Evolutionary conservation across 495 filamentous ascomycete genomes (phyloP).

Genomic region (Daldinia childiae): DNA sequence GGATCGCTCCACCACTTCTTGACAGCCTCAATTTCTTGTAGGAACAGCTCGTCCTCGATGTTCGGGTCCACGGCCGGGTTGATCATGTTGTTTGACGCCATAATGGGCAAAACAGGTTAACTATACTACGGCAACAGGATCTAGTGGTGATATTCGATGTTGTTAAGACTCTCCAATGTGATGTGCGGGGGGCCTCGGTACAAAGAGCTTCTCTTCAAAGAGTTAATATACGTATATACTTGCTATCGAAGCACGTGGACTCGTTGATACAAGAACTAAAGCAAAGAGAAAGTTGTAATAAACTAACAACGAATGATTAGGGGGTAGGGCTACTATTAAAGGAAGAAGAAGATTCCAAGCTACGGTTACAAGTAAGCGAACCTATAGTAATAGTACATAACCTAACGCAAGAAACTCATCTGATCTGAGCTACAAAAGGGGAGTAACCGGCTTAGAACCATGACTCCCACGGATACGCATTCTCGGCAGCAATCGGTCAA

Average conservation of each 20-base stretch:
- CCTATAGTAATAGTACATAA: constrained; percentile 14
- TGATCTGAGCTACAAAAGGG: constrained; percentile 20
- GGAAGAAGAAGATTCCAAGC: constrained; percentile 30
- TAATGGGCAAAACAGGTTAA: constrained; percentile 46
- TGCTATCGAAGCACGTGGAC: not conserved
- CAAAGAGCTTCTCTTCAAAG: constrained; percentile 8
- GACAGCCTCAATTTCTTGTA: constrained; percentile 82
- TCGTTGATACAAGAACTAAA: not conserved
- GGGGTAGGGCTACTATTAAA: constrained; percentile 9
- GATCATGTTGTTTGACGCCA: constrained; percentile 66
- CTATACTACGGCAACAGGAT: not conserved
- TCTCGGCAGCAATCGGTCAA: constrained; percentile 45
- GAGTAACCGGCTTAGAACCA: constrained; percentile 17
- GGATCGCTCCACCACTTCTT: constrained; percentile 94
- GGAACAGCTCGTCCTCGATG: constrained; percentile 80
- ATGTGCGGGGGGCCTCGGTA: not conserved
- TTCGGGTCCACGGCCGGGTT: constrained; percentile 65
- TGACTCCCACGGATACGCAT: constrained; percentile 17
- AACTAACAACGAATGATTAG: constrained; percentile 11
- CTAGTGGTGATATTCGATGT: constrained; percentile 15
- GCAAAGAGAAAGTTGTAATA: constrained; percentile 5
- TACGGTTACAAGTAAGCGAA: constrained; percentile 28
- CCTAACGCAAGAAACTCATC: constrained; percentile 12
- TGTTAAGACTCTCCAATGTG: constrained; percentile 6
- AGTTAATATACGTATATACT: not conserved